Base-by-base conservation (phyloP, 345 rosid species). In the Kandelia obovata region DNA sequence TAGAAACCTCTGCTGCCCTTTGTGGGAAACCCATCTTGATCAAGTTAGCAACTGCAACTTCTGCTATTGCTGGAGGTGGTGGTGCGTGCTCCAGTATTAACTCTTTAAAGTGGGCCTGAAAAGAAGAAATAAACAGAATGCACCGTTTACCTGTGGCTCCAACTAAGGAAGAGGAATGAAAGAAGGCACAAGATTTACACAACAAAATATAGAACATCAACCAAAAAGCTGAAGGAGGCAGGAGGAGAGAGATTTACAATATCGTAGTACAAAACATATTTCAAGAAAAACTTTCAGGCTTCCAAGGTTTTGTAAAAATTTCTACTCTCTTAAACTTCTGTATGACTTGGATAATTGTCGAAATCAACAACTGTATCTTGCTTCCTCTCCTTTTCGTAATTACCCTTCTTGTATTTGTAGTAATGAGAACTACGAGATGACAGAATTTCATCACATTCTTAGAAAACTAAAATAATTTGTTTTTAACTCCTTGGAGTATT, bases 11-110 rank as follows among this genome's bases (percentile, higher is more conserved):
- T 9, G 91, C 90, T 6, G 86, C 92, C 77, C 96, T 87, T 73
- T 87, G 96, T 49, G 96, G 93, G 84, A 95, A 92, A 69, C 96
- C 97, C 96, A 90, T 90, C 79, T 87, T 90, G 82, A 88, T 92
- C 80, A 92, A 76, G 82, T 84, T 92, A 53, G 99, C 81, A 28
- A 83, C 71, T 35, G 96, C 97, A 78, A 83, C 88, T 75, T 95
- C 96, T 59, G 96, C 98, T 82, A 95, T 88, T 43, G 92, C 94
- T 1, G 97, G 97, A 75, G 99, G 96, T 59, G 97, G 96, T 13
- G 91, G 93, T n/a, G 98, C 98, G 79, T 95, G 98, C 82, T 95
- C 97, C 23, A 92, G 47, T 17, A 90, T 70, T 62, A 88, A 71
- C 80, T 87, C 99, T 81, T 92, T 95, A 23, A 95, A 69, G 70